A percentile compares a stretch with the other conserved stretches of the same genome.
These are phyloP conservation scores for Ceratocystiopsis sp. DNA, from an alignment of 2,329 filamentous ascomycete species.

Conservation along the genomic window DNA sequence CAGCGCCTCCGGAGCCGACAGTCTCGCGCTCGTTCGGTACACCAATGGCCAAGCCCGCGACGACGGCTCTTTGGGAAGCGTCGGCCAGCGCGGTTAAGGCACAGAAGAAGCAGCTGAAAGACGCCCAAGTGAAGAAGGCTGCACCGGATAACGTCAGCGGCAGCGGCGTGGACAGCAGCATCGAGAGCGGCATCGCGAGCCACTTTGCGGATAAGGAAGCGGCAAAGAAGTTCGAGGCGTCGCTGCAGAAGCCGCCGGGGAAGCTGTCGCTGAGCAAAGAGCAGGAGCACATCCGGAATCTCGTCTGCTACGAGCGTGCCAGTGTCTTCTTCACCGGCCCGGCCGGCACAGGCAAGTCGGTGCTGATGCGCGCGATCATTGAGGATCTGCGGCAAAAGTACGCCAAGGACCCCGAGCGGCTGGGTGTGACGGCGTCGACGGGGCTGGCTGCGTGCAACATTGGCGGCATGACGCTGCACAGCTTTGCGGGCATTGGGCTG, in stretches of 20 bases:
- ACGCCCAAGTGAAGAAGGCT: slow-evolving; percentile 35
- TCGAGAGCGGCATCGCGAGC: neutral
- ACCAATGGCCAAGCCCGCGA: slow-evolving; percentile 15
- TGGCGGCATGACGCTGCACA: slow-evolving; percentile 87
- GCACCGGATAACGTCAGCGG: slow-evolving; percentile 21
- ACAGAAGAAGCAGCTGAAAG: slow-evolving; percentile 58
- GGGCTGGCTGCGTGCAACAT: slow-evolving; percentile 94
- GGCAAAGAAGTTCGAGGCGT: neutral
- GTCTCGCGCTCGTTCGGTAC: neutral
- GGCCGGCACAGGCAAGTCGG: slow-evolving; percentile 91
- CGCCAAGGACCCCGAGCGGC: slow-evolving; percentile 56
- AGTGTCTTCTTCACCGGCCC: slow-evolving; percentile 98
- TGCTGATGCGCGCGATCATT: slow-evolving; percentile 87
- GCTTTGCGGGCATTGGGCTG: slow-evolving; percentile 86
- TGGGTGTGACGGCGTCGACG: slow-evolving; percentile 90
- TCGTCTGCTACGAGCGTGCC: slow-evolving; percentile 63
- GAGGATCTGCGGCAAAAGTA: slow-evolving; percentile 61
- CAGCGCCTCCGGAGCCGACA: slow-evolving; percentile 14
- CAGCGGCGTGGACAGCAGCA: slow-evolving; percentile 7
- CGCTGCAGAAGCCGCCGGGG: slow-evolving; percentile 15
- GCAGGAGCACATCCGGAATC: slow-evolving; percentile 64
- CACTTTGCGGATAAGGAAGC: too few relatives aligned
- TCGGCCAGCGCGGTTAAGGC: slow-evolving; percentile 61
- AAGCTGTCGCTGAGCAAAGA: slow-evolving; percentile 66
- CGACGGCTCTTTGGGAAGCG: slow-evolving; percentile 46